Percentiles rank a stretch among this genome's conserved stretches.
These are phyloP conservation scores for Rhynchospora tenuis DNA, from an alignment of 176 grass and related monocot genomes.

Conservation along the genomic window DNA sequence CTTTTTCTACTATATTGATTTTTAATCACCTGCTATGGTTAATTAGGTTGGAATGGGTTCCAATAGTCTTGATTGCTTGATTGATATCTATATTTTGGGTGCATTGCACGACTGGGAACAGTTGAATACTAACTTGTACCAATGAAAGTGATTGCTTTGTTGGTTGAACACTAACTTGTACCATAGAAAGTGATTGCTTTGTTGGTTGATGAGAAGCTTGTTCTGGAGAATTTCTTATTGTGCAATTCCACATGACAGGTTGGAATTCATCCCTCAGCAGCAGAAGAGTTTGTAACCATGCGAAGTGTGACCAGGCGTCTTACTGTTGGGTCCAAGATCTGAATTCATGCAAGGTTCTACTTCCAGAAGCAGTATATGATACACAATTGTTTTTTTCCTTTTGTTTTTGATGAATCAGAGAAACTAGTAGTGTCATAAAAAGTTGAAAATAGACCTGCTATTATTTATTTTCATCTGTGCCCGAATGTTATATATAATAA, in stretches of 20 bases:
- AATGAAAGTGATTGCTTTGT: too few relatives aligned
- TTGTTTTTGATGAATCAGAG: not conserved
- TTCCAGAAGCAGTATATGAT: too few relatives aligned
- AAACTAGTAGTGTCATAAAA: not conserved
- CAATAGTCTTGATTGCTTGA: too few relatives aligned
- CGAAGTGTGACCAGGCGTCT: too few relatives aligned
- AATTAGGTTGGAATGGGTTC: not conserved
- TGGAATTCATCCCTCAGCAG: slow-evolving; percentile 84
- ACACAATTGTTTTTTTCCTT: not conserved
- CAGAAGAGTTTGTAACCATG: slow-evolving; percentile 93
- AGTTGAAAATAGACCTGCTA: not conserved
- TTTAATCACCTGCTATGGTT: not conserved
- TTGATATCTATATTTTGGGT: too few relatives aligned
- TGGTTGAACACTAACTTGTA: too few relatives aligned
- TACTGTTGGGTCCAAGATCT: too few relatives aligned
- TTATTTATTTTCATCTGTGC: not conserved
- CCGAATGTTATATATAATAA: not conserved
- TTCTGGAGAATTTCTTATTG: not conserved
- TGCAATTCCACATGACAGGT: slow-evolving; percentile 46
- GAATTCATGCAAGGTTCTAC: too few relatives aligned
- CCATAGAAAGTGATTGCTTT: not conserved
- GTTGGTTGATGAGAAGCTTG: not conserved
- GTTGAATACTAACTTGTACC: too few relatives aligned
- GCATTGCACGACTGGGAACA: too few relatives aligned
- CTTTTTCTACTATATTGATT: not conserved